phyloP scores from a whole-genome alignment of 768 basidiomycete species.

The Trametes cingulata region DNA sequence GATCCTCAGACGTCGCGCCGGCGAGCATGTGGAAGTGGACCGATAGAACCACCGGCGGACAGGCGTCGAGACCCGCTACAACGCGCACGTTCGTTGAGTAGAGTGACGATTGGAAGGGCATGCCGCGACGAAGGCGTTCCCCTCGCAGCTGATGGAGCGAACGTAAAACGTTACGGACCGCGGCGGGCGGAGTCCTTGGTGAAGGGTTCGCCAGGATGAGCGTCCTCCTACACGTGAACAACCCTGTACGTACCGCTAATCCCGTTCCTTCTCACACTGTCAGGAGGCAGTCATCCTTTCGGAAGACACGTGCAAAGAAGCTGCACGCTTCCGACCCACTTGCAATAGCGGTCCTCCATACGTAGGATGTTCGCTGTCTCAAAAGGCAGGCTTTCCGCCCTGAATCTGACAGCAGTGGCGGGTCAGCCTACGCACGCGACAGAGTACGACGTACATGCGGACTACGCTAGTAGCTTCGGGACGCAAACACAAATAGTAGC shows the following conservation, averaged over 20 bases:
- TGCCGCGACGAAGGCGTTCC: background rate
- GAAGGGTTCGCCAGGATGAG: background rate
- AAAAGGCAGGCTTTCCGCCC: no score
- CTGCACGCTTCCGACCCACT: no score
- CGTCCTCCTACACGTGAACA: background rate
- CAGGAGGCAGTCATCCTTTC: background rate
- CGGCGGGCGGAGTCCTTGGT: background rate
- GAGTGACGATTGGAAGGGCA: background rate
- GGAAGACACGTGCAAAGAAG: no score
- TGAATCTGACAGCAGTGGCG: no score
- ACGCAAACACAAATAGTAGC: no score
- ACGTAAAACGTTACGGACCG: background rate
- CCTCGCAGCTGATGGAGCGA: background rate
- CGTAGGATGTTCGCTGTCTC: no score
- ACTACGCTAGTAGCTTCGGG: no score
- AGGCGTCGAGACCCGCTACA: background rate
- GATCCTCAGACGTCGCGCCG: background rate
- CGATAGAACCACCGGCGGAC: background rate
- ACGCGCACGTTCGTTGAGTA: background rate
- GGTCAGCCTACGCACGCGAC: no score
- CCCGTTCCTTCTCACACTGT: background rate
- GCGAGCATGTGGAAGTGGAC: background rate
- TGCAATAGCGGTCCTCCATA: no score
- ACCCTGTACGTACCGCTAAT: background rate
- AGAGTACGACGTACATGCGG: no score